A percentile compares a stretch with the other conserved stretches of the same genome.
These are phyloP conservation scores for Umbilicus rupestris DNA, from an alignment of 164 flowering plant species.

Conservation along the genomic window DNA sequence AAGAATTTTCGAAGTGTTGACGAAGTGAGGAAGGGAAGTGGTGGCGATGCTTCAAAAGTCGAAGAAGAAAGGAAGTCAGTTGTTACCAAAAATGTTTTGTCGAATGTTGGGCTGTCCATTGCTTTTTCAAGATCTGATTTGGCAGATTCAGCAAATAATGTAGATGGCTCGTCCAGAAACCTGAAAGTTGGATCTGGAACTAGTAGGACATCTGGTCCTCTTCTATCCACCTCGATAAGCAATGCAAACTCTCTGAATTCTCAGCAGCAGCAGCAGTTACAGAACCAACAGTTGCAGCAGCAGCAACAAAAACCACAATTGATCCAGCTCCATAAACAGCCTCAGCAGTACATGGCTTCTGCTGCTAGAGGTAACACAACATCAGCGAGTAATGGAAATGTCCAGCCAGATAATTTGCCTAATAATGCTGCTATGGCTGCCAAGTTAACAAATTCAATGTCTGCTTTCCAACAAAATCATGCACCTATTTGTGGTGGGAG, in stretches of 20 bases:
- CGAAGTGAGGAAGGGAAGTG: slow-evolving; percentile 41
- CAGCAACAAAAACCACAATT: slow-evolving; percentile 32
- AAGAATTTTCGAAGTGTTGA: slow-evolving; percentile 41
- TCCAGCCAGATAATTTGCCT: slow-evolving; percentile 45
- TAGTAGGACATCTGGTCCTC: too few relatives aligned
- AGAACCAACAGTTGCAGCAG: slow-evolving; percentile 21
- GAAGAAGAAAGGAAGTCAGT: slow-evolving; percentile 51
- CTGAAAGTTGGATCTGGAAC: slow-evolving; percentile 23
- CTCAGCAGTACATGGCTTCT: slow-evolving; percentile 25
- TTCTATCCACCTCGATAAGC: too few relatives aligned
- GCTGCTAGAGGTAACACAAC: slow-evolving; percentile 43
- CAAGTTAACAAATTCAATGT: slow-evolving; percentile 27
- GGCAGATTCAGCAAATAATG: slow-evolving; percentile 19
- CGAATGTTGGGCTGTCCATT: slow-evolving; percentile 43
- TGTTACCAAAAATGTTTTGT: slow-evolving; percentile 21
- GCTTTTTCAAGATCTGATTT: slow-evolving; percentile 57
- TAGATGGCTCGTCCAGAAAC: too few relatives aligned
- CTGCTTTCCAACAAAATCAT: slow-evolving; percentile 24
- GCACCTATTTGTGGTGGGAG: slow-evolving; percentile 38
- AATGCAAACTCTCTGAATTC: slow-evolving; percentile 23
- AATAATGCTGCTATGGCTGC: slow-evolving; percentile 36
- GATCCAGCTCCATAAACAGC: slow-evolving; percentile 21
- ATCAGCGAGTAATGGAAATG: slow-evolving; percentile 36
- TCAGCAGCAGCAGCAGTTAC: slow-evolving; percentile 36
- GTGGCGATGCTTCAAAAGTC: slow-evolving; percentile 26